These are phyloP conservation scores for Neurospora intermedia DNA, from an alignment of 495 filamentous ascomycete genomes.

Conservation along the genomic window DNA sequence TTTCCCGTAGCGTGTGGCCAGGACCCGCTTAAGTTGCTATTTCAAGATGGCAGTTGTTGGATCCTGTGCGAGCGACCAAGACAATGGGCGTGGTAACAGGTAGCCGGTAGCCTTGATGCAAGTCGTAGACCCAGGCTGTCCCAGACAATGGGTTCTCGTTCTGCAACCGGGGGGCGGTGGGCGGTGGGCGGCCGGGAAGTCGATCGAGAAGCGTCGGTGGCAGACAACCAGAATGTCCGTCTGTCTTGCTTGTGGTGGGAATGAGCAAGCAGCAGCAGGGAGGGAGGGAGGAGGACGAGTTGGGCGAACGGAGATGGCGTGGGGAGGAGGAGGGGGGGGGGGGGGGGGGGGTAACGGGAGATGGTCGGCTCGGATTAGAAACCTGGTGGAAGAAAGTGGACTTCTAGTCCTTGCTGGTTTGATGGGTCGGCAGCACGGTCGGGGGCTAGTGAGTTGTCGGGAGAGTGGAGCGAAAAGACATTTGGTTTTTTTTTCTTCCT, in stretches of 20 bases:
- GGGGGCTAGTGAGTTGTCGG: neutral
- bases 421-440: neutral
- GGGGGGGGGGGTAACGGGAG: neutral
- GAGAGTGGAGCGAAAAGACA: neutral
- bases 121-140: neutral
- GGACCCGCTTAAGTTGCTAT: conserved; percentile 9
- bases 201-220: neutral
- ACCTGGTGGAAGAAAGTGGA: neutral
- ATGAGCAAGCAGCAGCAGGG: neutral
- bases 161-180: neutral
- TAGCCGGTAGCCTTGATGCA: neutral
- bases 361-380: neutral
- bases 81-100: neutral
- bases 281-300: neutral
- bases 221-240: neutral
- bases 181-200: neutral
- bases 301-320: neutral
- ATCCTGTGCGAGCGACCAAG: neutral
- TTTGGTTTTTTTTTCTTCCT: conserved; percentile 6
- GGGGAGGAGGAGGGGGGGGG: neutral
- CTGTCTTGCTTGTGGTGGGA: neutral
- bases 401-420: neutral
- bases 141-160: neutral
- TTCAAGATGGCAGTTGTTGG: neutral
- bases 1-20: conserved; percentile 12